Evolutionary conservation across 169 alveolate species (phyloP).

Genomic region (Plasmodium cynomolgi): DNA sequence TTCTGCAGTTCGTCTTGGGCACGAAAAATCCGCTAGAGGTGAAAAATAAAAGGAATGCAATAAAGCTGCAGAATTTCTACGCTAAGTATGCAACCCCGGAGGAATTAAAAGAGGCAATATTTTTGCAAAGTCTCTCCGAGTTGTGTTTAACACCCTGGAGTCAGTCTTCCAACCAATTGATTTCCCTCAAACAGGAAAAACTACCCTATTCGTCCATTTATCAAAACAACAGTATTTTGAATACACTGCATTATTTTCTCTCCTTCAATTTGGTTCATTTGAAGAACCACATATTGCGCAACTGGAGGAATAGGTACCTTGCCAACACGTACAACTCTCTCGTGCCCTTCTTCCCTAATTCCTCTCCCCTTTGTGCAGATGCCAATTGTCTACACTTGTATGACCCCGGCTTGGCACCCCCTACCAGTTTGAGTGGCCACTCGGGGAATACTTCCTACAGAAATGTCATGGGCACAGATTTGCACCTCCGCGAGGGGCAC

Average conservation of each 20-base stretch:
- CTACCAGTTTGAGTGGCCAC: background rate
- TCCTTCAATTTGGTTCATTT: constrained; percentile 4
- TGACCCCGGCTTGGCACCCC: background rate
- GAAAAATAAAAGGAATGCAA: constrained; percentile 58
- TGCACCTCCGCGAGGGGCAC: background rate
- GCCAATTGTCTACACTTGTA: constrained; percentile 18
- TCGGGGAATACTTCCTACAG: background rate
- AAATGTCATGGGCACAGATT: background rate
- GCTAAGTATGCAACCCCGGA: constrained; percentile 48
- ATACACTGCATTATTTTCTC: background rate
- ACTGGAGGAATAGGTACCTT: background rate
- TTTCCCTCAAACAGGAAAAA: background rate
- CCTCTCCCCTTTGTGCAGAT: constrained; percentile 50
- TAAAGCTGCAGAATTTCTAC: constrained; percentile 10
- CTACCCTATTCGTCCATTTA: constrained; percentile 11
- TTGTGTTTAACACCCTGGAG: constrained; percentile 58
- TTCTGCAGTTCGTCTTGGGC: constrained; percentile 62
- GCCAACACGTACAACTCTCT: constrained; percentile 9
- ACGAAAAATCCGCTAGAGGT: constrained; percentile 69
- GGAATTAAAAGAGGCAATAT: constrained; percentile 50
- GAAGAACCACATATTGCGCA: background rate
- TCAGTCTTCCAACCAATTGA: background rate
- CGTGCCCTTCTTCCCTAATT: background rate
- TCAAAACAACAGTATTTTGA: constrained; percentile 24
- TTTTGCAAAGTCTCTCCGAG: constrained; percentile 63